Conservation (phyloP, 2,329 filamentous ascomycete genomes). For the Dactylellina sp. region DNA sequence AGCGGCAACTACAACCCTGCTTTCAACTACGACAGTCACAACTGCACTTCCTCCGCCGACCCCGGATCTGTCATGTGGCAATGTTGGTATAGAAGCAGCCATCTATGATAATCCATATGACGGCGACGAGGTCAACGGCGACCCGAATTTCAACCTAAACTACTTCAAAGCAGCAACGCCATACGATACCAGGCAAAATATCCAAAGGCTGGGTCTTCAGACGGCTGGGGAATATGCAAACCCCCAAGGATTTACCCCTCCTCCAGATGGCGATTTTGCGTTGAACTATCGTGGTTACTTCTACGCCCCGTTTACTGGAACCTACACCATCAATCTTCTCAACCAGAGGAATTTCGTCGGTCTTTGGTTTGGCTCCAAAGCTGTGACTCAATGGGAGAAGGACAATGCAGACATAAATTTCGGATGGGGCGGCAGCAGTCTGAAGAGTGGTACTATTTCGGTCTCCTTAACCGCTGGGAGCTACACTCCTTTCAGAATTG, state of each 20-base stretch:
- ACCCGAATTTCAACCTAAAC: neutral
- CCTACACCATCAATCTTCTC: constrained; percentile 11
- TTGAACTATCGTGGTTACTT: constrained; percentile 43
- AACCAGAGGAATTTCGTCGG: constrained; percentile 1
- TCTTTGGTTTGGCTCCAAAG: constrained; percentile 13
- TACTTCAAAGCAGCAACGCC: constrained; percentile 18
- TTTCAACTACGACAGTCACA: neutral
- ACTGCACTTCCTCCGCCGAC: neutral
- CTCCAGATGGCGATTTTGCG: neutral
- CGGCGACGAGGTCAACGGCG: neutral
- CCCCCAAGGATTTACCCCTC: constrained; percentile 10
- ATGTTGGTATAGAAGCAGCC: neutral
- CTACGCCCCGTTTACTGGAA: constrained; percentile 13
- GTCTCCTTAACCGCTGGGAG: neutral
- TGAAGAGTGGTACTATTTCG: neutral
- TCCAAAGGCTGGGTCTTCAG: constrained; percentile 3
- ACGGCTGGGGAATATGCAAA: neutral
- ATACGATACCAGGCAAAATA: neutral
- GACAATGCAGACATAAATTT: constrained; percentile 3
- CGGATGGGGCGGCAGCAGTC: no score
- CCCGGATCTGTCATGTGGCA: neutral
- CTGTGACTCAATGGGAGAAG: neutral
- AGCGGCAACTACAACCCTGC: neutral
- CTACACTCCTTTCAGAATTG: constrained; percentile 25
- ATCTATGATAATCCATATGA: constrained; percentile 15